Conservation (phyloP, 768 basidiomycete species). For the Butyriboletus loyo region DNA sequence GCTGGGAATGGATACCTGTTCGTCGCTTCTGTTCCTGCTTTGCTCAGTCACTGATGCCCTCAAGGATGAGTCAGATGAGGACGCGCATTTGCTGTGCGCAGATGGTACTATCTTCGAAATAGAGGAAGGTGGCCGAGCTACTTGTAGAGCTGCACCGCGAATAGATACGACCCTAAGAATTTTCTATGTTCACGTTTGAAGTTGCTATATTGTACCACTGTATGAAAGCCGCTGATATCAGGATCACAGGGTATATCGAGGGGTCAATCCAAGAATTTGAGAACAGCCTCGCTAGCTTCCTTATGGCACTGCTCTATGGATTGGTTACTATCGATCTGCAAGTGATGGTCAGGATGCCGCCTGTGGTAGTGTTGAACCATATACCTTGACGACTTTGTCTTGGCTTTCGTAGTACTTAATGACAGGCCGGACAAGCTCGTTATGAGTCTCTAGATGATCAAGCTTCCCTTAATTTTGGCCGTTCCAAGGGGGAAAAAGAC, state of each 20-base stretch:
- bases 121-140: conserved; percentile 54
- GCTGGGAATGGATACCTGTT: conserved; percentile 89
- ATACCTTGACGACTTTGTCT: conserved; percentile 77
- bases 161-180: conserved; percentile 28
- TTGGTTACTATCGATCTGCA: conserved; percentile 66
- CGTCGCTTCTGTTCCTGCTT: conserved; percentile 25
- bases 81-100: conserved; percentile 71
- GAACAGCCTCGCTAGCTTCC: conserved; percentile 53
- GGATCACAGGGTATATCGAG: conserved; percentile 4
- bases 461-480: neutral
- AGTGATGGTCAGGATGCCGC: neutral
- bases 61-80: conserved; percentile 57
- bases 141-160: conserved; percentile 42
- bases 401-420: conserved; percentile 72
- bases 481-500: conserved; percentile 23
- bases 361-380: neutral
- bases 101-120: conserved; percentile 76
- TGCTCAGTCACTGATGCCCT: conserved; percentile 1
- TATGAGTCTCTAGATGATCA: conserved; percentile 64
- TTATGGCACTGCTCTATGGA: conserved; percentile 70
- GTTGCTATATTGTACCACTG: neutral
- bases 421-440: conserved; percentile 88
- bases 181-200: conserved; percentile 49
- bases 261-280: conserved; percentile 39
- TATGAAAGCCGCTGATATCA: neutral